Evolutionary conservation across 768 basidiomycete species (phyloP).

Genomic region (Pisolithus marmoratus): DNA sequence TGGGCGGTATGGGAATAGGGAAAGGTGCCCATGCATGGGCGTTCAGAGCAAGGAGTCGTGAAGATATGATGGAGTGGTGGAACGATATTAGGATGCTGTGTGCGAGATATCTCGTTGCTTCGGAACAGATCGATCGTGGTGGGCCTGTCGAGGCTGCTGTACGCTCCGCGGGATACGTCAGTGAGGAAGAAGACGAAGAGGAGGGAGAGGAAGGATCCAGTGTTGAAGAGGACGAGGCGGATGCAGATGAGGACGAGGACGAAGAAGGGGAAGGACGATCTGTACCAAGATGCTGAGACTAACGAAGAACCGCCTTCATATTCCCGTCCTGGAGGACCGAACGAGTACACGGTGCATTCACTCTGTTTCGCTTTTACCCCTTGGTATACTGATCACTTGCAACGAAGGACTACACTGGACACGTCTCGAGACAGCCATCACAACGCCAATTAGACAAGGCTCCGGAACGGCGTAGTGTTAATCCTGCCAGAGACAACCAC

Average conservation of each 20-base stretch:
- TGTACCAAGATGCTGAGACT: conserved; percentile 34
- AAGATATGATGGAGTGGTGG: conserved; percentile 99
- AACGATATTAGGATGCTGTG: conserved; percentile 94
- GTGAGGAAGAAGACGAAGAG: conserved; percentile 63
- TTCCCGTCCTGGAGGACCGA: conserved; percentile 37
- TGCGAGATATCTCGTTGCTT: conserved; percentile 88
- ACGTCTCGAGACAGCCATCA: conserved; percentile 40
- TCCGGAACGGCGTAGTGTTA: conserved; percentile 44
- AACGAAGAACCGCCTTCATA: conserved; percentile 60
- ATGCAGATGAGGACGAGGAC: conserved; percentile 38
- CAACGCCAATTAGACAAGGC: conserved; percentile 70
- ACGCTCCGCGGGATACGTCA: conserved; percentile 79
- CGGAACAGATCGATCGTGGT: conserved; percentile 86
- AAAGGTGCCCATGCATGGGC: conserved; percentile 68
- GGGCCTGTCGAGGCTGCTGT: conserved; percentile 94
- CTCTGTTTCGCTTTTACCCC: background rate
- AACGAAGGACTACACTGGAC: conserved; percentile 16
- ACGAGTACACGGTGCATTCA: conserved; percentile 59
- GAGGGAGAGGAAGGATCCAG: conserved; percentile 55
- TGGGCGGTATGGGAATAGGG: conserved; percentile 25
- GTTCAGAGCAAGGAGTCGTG: conserved; percentile 82
- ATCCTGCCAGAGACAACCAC: conserved; percentile 20
- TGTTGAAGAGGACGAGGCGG: conserved; percentile 20
- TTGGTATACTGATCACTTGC: conserved; percentile 4
- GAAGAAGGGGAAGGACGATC: conserved; percentile 45